Evolutionary conservation across 1,139 yeast species (phyloP).

Genomic region (Scheffersomyces segobiensis): DNA sequence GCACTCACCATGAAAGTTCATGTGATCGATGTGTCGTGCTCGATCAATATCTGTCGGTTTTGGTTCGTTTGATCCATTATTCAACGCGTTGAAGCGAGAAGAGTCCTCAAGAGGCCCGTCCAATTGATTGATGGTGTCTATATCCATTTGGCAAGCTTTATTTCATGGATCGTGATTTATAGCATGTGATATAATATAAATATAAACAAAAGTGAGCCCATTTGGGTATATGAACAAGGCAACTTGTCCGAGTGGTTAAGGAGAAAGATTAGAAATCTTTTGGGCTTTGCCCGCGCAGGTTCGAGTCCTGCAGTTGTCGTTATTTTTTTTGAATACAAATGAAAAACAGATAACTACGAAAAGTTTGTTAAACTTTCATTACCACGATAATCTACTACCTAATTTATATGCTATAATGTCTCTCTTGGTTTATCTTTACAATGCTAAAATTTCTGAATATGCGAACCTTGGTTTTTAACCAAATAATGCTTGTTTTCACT

Average conservation of each 20-base stretch:
- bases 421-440: too few relatives aligned
- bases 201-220: too few relatives aligned
- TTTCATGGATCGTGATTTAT: too few relatives aligned
- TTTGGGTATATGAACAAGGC: constrained; percentile 9
- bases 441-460: background rate
- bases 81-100: background rate
- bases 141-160: too few relatives aligned
- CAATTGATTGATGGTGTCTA: too few relatives aligned
- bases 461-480: background rate
- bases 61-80: background rate
- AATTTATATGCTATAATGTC: background rate
- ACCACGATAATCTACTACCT: background rate
- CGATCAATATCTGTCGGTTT: too few relatives aligned
- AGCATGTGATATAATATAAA: too few relatives aligned
- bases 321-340: constrained; percentile 4
- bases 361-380: background rate
- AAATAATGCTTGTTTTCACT: background rate
- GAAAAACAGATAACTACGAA: background rate
- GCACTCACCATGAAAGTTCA: too few relatives aligned
- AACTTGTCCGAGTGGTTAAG: constrained; percentile 41
- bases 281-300: constrained; percentile 58
- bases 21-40: too few relatives aligned
- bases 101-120: too few relatives aligned
- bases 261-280: constrained; percentile 39
- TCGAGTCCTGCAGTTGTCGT: constrained; percentile 52